Evolutionary conservation across 345 rosid species (phyloP).

Genomic region (Linum usitatissimum): DNA sequence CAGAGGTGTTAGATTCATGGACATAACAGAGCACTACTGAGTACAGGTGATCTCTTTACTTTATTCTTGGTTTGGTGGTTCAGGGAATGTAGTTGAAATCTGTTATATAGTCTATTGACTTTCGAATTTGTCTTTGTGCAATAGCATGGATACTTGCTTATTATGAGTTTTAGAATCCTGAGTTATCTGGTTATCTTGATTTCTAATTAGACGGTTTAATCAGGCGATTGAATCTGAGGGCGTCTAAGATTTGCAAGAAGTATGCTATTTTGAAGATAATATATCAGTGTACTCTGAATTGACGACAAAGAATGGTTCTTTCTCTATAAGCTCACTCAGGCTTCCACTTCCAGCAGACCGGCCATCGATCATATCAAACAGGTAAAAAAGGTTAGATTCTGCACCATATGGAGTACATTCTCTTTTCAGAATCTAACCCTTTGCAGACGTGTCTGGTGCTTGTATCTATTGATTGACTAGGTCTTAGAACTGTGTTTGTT

Average conservation of each 20-base stretch:
- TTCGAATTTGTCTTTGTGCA: neutral
- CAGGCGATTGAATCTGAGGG: neutral
- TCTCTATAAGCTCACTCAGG: neutral
- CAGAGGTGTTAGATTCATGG: constrained; percentile 5
- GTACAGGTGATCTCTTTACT: constrained; percentile 7
- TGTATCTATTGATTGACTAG: neutral
- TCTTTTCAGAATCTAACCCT: neutral
- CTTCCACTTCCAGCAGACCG: neutral
- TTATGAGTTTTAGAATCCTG: neutral
- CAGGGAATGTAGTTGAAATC: neutral
- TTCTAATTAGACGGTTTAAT: neutral
- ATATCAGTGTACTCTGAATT: neutral
- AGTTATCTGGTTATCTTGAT: neutral
- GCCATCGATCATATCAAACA: neutral
- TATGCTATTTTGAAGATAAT: too few relatives aligned
- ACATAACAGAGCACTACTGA: constrained; percentile 3
- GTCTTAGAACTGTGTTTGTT: neutral
- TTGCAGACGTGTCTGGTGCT: neutral
- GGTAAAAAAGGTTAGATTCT: neutral
- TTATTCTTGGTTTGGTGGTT: neutral
- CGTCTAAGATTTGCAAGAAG: neutral
- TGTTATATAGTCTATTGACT: neutral
- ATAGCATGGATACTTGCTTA: neutral
- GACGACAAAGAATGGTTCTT: neutral
- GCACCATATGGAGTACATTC: neutral